These are phyloP conservation scores for Austroboletus eburneus DNA, from an alignment of 768 basidiomycete species.

Conservation along the genomic window DNA sequence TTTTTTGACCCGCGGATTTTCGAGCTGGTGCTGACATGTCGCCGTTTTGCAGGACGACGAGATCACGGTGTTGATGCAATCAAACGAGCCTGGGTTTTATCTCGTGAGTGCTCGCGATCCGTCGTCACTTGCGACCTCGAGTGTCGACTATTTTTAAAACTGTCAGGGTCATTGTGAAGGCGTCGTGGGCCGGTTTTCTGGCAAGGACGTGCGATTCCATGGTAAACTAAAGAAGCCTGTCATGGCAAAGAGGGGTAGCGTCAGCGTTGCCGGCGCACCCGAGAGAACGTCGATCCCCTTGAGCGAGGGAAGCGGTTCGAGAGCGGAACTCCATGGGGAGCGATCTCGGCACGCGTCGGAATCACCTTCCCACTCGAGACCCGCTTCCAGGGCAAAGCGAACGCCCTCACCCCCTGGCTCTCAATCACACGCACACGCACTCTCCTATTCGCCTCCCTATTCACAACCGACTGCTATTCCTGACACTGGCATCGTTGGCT, in stretches of 20 bases:
- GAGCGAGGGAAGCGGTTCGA: conserved; percentile 6
- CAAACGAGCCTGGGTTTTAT: conserved; percentile 52
- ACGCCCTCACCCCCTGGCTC: conserved; percentile 15
- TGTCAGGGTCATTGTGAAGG: conserved; percentile 86
- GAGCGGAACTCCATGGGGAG: conserved; percentile 1
- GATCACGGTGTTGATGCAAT: conserved; percentile 72
- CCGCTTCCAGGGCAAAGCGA: conserved; percentile 15
- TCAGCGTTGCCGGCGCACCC: background rate
- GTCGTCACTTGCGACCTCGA: too few species aligned
- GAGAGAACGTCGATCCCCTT: conserved; percentile 21
- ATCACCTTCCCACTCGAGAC: conserved; percentile 16
- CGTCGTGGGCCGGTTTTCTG: conserved; percentile 73
- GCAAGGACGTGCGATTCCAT: conserved; percentile 61
- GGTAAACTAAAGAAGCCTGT: conserved; percentile 75
- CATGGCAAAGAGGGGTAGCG: conserved; percentile 58
- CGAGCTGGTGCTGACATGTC: conserved; percentile 8
- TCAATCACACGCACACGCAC: conserved; percentile 12
- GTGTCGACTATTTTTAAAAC: too few species aligned
- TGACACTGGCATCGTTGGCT: background rate
- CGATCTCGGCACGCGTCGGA: conserved; percentile 9
- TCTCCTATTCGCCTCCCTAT: conserved; percentile 15
- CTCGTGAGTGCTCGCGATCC: conserved; percentile 58
- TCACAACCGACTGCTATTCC: conserved; percentile 11
- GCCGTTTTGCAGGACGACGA: conserved; percentile 60
- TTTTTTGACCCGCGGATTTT: too few species aligned